Percentiles rank a stretch among this genome's conserved stretches.
Evolutionary conservation across 1,139 yeast species (phyloP).

Genomic region (Yamadazyma buinensis): DNA sequence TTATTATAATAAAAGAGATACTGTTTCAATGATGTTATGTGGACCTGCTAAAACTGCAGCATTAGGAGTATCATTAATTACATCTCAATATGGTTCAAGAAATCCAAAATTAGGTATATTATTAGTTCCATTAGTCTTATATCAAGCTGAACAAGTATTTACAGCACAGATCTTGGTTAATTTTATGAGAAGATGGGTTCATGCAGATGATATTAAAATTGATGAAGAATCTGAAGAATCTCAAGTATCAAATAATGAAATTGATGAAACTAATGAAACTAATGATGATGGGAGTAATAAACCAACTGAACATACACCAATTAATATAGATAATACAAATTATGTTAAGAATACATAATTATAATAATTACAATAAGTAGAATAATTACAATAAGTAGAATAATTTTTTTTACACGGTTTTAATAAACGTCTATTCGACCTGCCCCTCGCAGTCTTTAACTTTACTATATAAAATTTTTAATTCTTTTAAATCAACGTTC

Average conservation of each 20-base stretch:
- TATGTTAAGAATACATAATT: too few species aligned
- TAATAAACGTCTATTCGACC: too few species aligned
- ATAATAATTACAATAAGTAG: too few species aligned
- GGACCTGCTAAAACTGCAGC: conserved; percentile 96
- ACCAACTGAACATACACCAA: conserved; percentile 1
- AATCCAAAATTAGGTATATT: conserved; percentile 64
- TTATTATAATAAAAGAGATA: conserved; percentile 65
- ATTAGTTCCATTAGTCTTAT: conserved; percentile 76
- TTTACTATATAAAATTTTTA: too few species aligned
- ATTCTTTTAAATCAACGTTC: too few species aligned
- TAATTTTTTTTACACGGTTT: too few species aligned
- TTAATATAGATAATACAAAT: too few species aligned
- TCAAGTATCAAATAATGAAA: too few species aligned
- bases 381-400: too few species aligned
- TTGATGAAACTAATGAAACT: too few species aligned
- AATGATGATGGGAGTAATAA: too few species aligned
- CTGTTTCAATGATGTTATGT: conserved; percentile 78
- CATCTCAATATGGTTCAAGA: conserved; percentile 73
- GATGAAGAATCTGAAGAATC: conserved; percentile 13
- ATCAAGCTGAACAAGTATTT: conserved; percentile 82
- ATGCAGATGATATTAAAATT: conserved; percentile 28
- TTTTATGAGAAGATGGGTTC: conserved; percentile 66
- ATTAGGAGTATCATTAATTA: conserved; percentile 74
- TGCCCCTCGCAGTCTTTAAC: too few species aligned
- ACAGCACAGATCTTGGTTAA: conserved; percentile 68